A percentile compares a stretch with the other conserved stretches of the same genome.
Conservation (phyloP, 192 early-diverging fungal species). For the Lunasporangiospora selenospora region DNA sequence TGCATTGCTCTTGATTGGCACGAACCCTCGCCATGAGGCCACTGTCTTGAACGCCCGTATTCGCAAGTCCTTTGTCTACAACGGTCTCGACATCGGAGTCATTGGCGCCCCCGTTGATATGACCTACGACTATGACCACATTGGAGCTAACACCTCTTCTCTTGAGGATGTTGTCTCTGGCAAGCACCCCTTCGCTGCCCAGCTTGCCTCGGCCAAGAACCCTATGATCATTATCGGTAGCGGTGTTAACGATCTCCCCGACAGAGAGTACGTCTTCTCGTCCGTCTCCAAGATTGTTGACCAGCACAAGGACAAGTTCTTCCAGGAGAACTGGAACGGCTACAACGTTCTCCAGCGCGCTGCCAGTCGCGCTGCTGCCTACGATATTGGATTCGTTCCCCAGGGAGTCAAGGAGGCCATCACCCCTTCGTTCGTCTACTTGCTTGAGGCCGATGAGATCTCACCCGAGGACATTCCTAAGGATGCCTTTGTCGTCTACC, state of each 20-base stretch:
- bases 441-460: slow-evolving; percentile 93
- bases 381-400: slow-evolving; percentile 89
- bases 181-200: slow-evolving; percentile 74
- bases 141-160: slow-evolving; percentile 69
- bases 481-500: slow-evolving; percentile 97
- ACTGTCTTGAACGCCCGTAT: slow-evolving; percentile 96
- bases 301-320: slow-evolving; percentile 70
- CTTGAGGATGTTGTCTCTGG: slow-evolving; percentile 77
- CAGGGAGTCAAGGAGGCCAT: slow-evolving; percentile 50
- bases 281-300: slow-evolving; percentile 78
- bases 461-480: slow-evolving; percentile 76
- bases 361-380: slow-evolving; percentile 87
- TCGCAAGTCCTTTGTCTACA: slow-evolving; percentile 91
- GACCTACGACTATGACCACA: slow-evolving; percentile 91
- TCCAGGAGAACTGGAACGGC: slow-evolving; percentile 87
- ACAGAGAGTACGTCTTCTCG: slow-evolving; percentile 75
- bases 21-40: slow-evolving; percentile 97
- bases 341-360: slow-evolving; percentile 90
- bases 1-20: slow-evolving; percentile 87
- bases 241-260: slow-evolving; percentile 75
- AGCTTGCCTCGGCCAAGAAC: slow-evolving; percentile 83
- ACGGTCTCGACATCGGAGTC: slow-evolving; percentile 79
- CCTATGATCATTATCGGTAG: slow-evolving; percentile 93
- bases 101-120: slow-evolving; percentile 81
- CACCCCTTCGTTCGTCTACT: slow-evolving; percentile 81